Percentiles rank a stretch among this genome's conserved stretches.
Evolutionary conservation across 2,329 filamentous ascomycete genomes (phyloP).

Genomic region (Clathrospora elynae): DNA sequence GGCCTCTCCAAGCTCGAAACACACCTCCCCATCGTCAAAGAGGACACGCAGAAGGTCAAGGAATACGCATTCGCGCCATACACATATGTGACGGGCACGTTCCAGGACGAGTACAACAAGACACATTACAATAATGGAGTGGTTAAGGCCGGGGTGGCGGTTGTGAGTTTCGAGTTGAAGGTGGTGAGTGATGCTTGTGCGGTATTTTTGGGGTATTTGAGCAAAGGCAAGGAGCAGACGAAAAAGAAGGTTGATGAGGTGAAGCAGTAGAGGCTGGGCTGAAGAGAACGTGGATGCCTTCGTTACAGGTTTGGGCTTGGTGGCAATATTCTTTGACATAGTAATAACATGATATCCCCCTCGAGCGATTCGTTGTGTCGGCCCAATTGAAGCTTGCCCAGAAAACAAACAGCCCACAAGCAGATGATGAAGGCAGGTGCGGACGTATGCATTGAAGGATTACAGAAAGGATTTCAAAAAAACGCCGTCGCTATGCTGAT

Average conservation of each 20-base stretch:
- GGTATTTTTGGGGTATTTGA: slow-evolving; percentile 38
- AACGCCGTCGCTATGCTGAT: slow-evolving; percentile 46
- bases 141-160: slow-evolving; percentile 45
- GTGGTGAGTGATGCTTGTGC: slow-evolving; percentile 43
- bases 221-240: slow-evolving; percentile 41
- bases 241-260: slow-evolving; percentile 44
- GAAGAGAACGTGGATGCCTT: too few relatives aligned
- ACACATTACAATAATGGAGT: slow-evolving; percentile 43
- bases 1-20: slow-evolving; percentile 46
- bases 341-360: too few relatives aligned
- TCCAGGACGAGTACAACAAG: slow-evolving; percentile 49
- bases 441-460: too few relatives aligned
- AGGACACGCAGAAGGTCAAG: slow-evolving; percentile 53
- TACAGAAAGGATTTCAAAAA: too few relatives aligned
- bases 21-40: slow-evolving; percentile 53
- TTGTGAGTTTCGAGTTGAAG: slow-evolving; percentile 49
- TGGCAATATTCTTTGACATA: too few relatives aligned
- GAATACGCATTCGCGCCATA: slow-evolving; percentile 42
- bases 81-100: slow-evolving; percentile 46
- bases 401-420: too few relatives aligned
- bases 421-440: too few relatives aligned
- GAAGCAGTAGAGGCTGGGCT: slow-evolving; percentile 43
- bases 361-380: too few relatives aligned
- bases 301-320: too few relatives aligned
- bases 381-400: too few relatives aligned